Base-by-base conservation (phyloP, 2,329 filamentous ascomycete genomes). In the Sphaceloma murrayae region DNA sequence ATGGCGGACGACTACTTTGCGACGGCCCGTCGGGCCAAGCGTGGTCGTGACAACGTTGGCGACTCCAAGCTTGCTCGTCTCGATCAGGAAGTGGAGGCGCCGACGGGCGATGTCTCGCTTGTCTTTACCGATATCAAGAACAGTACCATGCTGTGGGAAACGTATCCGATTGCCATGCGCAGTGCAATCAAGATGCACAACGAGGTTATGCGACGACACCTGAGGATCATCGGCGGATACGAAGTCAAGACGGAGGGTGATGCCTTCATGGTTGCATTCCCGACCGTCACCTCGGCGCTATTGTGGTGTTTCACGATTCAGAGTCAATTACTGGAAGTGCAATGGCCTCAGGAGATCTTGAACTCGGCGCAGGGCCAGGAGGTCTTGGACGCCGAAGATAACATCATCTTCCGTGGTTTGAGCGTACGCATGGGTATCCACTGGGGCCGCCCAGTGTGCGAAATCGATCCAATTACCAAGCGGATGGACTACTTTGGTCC, bases 241-340 rank as follows among this genome's bases (percentile, higher is more conserved):
- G 91, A 98, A 66, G 91, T 98, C 63, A 98, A 98, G 72, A 98
- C 91, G 13, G 91, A 98, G 85, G 91, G 91, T 53, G 91, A 98
- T 65, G 91, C 91, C 6, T 98, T 98, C 58, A 96, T 98, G 88
- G 91, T 98, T 22, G 94, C 89, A 7, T 98, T 98, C 64, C 85
- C 88, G 1, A 96, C 91, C 0, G 87, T 91, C 2, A 96, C 91
- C 1, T 91, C 88, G 6, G 91, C 91, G 4, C 67, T 98, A 38
- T 73, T 98, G 5, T 98, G 91, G 91, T 93, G 83, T 55, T 98
- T 98, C 65, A 85, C 87, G 16, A 88, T 95, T 19, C 91, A 98
- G 62, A 81, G 80, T 52, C 76, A 82, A 56, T 75, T 98, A 3
- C 75, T 98, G 1, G 85, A 94, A 52, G 85, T 93, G 14, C 77